These are phyloP conservation scores for Globisporangium canariense DNA, from an alignment of 352 stramenopile genomes.

Conservation along the genomic window DNA sequence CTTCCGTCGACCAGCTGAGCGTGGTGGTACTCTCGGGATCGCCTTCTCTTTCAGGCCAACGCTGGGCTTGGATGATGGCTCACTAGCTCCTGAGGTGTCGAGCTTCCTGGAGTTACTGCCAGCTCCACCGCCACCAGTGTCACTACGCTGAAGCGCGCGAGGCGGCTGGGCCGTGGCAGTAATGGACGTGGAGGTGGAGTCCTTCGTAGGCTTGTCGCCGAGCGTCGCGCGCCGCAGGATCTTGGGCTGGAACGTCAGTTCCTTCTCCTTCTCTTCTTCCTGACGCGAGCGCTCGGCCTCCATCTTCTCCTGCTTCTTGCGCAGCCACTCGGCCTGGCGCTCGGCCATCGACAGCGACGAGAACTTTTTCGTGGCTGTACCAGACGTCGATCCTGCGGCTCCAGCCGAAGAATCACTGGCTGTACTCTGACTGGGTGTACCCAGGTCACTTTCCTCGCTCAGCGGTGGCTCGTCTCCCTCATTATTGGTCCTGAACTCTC, in stretches of 20 bases:
- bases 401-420: not conserved
- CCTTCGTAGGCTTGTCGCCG: conserved; percentile 37
- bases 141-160: conserved; percentile 15
- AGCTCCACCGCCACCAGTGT: conserved; percentile 6
- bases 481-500: conserved; percentile 14
- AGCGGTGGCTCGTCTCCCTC: conserved; percentile 21
- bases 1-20: conserved; percentile 20
- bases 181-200: not conserved
- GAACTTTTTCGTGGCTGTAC: conserved; percentile 42
- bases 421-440: not conserved
- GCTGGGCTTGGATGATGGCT: conserved; percentile 6
- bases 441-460: conserved; percentile 18
- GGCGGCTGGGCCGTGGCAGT: not conserved
- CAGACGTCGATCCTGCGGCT: conserved; percentile 10
- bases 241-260: conserved; percentile 84
- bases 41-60: conserved; percentile 28
- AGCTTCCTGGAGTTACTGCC: conserved; percentile 16
- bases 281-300: conserved; percentile 60
- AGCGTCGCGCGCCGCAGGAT: conserved; percentile 67
- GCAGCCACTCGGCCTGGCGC: conserved; percentile 73
- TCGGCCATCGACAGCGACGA: conserved; percentile 72
- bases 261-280: conserved; percentile 65
- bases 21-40: conserved; percentile 33
- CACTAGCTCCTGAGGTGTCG: conserved; percentile 6
- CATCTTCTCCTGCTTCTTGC: conserved; percentile 77